A percentile compares a stretch with the other conserved stretches of the same genome.
Conservation (phyloP, 208 protist genomes). For the Trichomonas vaginalis region DNA sequence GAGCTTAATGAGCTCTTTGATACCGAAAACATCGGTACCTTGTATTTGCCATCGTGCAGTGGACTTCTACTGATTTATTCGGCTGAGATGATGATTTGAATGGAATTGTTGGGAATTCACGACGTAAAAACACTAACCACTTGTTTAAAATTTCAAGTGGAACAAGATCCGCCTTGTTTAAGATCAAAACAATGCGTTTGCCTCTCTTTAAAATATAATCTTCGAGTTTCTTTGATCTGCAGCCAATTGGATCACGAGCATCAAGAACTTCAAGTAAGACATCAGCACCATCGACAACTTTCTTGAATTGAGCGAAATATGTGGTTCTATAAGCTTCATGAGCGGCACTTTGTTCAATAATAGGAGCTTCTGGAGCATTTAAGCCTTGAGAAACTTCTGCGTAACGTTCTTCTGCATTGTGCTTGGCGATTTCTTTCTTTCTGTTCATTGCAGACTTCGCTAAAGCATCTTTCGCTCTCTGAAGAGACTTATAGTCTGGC, state of each 20-base stretch:
- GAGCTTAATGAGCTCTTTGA: conserved; percentile 23
- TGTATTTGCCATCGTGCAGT: neutral
- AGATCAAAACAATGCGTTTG: conserved; percentile 32
- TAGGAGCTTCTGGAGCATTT: neutral
- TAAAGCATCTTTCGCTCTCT: neutral
- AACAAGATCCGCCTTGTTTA: conserved; percentile 42
- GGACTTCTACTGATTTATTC: neutral
- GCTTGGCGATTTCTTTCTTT: neutral
- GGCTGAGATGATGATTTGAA: conserved; percentile 28
- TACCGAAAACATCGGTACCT: conserved; percentile 22
- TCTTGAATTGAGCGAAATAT: conserved; percentile 18
- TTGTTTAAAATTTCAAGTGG: conserved; percentile 28
- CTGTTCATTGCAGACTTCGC: neutral
- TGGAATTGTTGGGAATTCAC: conserved; percentile 26
- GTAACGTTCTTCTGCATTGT: neutral
- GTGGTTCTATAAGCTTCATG: neutral
- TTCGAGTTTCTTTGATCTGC: conserved; percentile 22
- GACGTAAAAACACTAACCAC: conserved; percentile 31
- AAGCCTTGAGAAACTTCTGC: neutral
- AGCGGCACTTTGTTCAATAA: neutral
- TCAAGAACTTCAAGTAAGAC: conserved; percentile 32
- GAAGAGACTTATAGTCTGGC: neutral
- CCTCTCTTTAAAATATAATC: neutral
- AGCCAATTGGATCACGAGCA: conserved; percentile 31
- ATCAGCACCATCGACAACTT: conserved; percentile 19